Evolutionary conservation across 148 eudicot genomes (phyloP).

Genomic region (Pouteria glomerata): DNA sequence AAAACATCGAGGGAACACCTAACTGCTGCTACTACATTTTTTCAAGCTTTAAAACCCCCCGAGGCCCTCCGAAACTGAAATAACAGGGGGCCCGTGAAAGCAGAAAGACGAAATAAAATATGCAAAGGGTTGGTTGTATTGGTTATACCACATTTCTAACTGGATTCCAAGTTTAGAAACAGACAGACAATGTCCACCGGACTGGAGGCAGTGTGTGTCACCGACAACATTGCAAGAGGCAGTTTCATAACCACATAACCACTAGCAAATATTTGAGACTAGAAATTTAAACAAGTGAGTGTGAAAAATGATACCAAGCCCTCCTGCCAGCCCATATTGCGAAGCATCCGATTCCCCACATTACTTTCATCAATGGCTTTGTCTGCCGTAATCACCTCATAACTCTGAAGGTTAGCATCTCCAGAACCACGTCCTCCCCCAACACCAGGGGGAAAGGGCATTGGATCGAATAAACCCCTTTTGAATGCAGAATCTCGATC

Average conservation of each 20-base stretch:
- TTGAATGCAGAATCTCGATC: constrained; percentile 65
- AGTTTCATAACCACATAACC: neutral
- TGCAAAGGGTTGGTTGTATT: neutral
- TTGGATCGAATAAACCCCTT: constrained; percentile 69
- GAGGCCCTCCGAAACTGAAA: neutral
- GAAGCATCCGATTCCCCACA: constrained; percentile 98
- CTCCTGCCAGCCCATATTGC: constrained; percentile 99
- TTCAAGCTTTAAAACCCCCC: neutral
- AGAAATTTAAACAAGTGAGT: constrained; percentile 9
- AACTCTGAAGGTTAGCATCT: constrained; percentile 48
- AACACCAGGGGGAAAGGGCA: constrained; percentile 99
- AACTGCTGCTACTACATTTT: neutral
- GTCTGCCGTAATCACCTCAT: constrained; percentile 78
- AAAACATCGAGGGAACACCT: neutral
- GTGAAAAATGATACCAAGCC: constrained; percentile 79
- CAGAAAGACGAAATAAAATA: neutral
- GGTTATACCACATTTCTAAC: neutral
- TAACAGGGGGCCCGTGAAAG: neutral
- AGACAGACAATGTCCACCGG: neutral
- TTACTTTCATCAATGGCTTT: constrained; percentile 92
- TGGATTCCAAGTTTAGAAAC: neutral
- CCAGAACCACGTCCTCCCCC: constrained; percentile 73
- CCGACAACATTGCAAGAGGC: neutral
- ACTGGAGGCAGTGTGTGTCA: neutral
- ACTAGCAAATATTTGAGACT: neutral